Conservation (phyloP, 2,329 filamentous ascomycete genomes). For the Monosporascus cannonballus region DNA sequence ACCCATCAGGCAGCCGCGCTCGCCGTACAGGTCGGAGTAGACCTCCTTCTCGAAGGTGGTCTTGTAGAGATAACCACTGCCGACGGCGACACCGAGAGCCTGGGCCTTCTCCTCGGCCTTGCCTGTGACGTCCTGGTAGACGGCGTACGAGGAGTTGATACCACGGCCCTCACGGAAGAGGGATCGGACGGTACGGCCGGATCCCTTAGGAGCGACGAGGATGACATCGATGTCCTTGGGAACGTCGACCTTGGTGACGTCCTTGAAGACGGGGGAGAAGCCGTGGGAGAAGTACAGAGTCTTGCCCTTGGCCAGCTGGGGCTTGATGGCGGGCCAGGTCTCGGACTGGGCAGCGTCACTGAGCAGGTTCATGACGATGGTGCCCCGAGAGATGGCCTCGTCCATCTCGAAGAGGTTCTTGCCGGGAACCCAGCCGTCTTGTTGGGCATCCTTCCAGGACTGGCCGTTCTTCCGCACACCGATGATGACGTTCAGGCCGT, state of each 20-base stretch:
- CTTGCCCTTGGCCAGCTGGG: constrained; percentile 98
- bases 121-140: constrained; percentile 97
- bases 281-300: constrained; percentile 99
- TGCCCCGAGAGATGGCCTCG: constrained; percentile 88
- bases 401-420: constrained; percentile 99
- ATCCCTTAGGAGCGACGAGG: constrained; percentile 98
- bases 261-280: constrained; percentile 99
- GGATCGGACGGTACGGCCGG: constrained; percentile 94
- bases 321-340: constrained; percentile 98
- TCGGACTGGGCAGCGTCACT: constrained; percentile 96
- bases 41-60: constrained; percentile 99
- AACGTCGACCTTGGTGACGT: constrained; percentile 97
- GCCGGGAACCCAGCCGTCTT: constrained; percentile 97
- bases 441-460: constrained; percentile 95
- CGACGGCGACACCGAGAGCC: constrained; percentile 93
- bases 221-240: constrained; percentile 96
- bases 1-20: constrained; percentile 99
- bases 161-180: constrained; percentile 99
- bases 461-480: constrained; percentile 97
- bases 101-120: constrained; percentile 97
- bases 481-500: constrained; percentile 97
- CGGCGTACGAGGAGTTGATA: constrained; percentile 98
- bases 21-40: constrained; percentile 98
- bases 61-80: constrained; percentile 98
- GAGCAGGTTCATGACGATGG: constrained; percentile 99